Base-by-base conservation (phyloP, 352 stramenopile species). In the Phytophthora crassamura region DNA sequence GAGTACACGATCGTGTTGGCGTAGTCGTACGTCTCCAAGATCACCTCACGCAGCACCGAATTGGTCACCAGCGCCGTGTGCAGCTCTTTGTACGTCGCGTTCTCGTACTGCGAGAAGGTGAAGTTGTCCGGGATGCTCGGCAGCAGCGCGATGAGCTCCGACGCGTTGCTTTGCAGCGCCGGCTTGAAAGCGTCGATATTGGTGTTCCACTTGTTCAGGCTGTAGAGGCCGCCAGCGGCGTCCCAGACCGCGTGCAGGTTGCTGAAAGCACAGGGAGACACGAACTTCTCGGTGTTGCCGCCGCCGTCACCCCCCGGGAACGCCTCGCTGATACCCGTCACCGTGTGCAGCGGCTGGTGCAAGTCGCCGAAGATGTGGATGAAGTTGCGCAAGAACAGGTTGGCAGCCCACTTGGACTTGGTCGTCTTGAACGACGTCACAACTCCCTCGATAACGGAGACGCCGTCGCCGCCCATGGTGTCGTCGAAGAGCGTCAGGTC, bases 221-320 rank as follows among this genome's bases (percentile, higher is more conserved):
- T 75, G 61, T 79, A 82, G 12, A 80, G 43, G 11, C 84, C 84
- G 16, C 74, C 81, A n/a, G 73, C 80, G 9, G 67, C 70, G 28
- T 92, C 84, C 75, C 78, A 92, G 14, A 90, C 62, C 4, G 80
- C 78, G 64, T 93, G 84, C 30, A 90, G 57, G 78, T 93, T 93
- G 39, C 59, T 75, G 62, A 78, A 79, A 4, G 45, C 70, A 38
- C 84, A 93, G 5, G 80, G 74, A 5, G 53, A 63, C 22, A 36
- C 49, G 40, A 93, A 90, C 22, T 63, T 71, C 58, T 88, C 88
- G 9, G 56, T 69, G 80, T 91, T 91, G 30, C 83, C 80, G 11
- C 83, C 83, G 5, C 61, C 62, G 50, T 91, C 83, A 28, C 83
- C 83, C 9, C 61, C 53, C 5, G 83, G 83, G 36, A 86, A 75